phyloP scores from a whole-genome alignment of 371 early-diverging fungal genomes.

The Modicella reniformis region DNA sequence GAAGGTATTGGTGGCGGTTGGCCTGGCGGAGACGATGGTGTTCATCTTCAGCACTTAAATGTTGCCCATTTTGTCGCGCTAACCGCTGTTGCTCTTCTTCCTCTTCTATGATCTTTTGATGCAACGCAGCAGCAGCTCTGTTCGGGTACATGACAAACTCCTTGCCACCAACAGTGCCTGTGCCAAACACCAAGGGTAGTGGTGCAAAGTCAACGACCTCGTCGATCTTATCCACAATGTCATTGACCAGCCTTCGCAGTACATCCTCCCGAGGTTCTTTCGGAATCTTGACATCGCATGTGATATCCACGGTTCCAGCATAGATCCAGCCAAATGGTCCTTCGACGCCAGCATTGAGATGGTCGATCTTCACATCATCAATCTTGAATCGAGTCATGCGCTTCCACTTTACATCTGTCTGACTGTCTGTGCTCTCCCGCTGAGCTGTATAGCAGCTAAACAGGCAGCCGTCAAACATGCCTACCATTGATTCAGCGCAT shows the following conservation, averaged over 20 bases:
- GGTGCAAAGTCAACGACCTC: conserved; percentile 59
- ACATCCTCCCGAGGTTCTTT: conserved; percentile 68
- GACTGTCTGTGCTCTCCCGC: conserved; percentile 62
- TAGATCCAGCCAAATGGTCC: conserved; percentile 96
- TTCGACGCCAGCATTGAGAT: conserved; percentile 84
- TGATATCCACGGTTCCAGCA: conserved; percentile 86
- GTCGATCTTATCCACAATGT: conserved; percentile 84
- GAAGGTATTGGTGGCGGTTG: conserved; percentile 15
- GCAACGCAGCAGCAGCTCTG: conserved; percentile 47
- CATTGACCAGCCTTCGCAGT: conserved; percentile 76
- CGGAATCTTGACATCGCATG: conserved; percentile 79
- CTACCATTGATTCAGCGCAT: conserved; percentile 89
- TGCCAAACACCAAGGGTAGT: conserved; percentile 64
- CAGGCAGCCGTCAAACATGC: conserved; percentile 92
- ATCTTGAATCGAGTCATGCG: conserved; percentile 82
- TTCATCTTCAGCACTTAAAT: conserved; percentile 13
- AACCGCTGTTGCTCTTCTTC: conserved; percentile 35
- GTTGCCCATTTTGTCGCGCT: conserved; percentile 14
- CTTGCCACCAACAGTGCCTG: conserved; percentile 64
- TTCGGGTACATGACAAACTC: conserved; percentile 51
- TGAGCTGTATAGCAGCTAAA: conserved; percentile 92
- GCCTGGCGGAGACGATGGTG: conserved; percentile 29
- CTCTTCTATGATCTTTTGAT: conserved; percentile 48
- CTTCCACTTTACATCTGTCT: conserved; percentile 41
- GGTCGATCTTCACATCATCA: conserved; percentile 91